Base-by-base conservation (phyloP, 1,139 yeast genomes). In the Scheffersomyces segobiensis region DNA sequence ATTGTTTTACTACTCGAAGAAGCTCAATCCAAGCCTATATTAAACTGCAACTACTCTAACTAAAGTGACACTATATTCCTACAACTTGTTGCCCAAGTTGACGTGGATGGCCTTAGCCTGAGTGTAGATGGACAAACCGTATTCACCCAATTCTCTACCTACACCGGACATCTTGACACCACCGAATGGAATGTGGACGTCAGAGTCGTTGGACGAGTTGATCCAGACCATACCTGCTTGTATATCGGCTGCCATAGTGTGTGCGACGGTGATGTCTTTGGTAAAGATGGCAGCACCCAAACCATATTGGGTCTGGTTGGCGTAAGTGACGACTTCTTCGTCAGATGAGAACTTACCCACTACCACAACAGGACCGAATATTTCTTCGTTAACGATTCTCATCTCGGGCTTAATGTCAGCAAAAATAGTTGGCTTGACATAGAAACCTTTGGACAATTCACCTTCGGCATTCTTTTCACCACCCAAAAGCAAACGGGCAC, bases 101-200 rank as follows among this genome's bases (percentile, higher is more conserved):
- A 90, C 85, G 66, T 88, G 93, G 56, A 91, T 84, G 22, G 96
- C 89, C 79, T 92, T 92, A 59, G 88, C 86, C 71, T 89, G 91
- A 48, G 96, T 87, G 77, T 91, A 92, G 63, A 86, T 83, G 58
- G 83, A 80, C 59, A 92, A 80, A 60, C 97, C 97, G 68, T 88
- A 87, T 70, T 88, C 89, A 59, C 97, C 97, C 65, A 92, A 81
- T 76, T 92, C 97, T 72, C 96, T 85, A 58, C 97, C 97, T 63
- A 90, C 82, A 65, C 97, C 97, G 67, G 91, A 85, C 87, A 86
- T 81, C 79, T 92, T 92, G 52, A 79, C 83, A 56, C 84, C 84
- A 47, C 97, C 97, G 71, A 92, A 92, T 61, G 97, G 97, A 63
- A 90, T 81, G 65, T 86, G 87, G 59, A 80, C 74, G 67, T 88